Evolutionary conservation across 106 monocot genomes (phyloP), one percentile per base, ranked within the genome.

Genomic region (Dactylorhiza incarnata): DNA sequence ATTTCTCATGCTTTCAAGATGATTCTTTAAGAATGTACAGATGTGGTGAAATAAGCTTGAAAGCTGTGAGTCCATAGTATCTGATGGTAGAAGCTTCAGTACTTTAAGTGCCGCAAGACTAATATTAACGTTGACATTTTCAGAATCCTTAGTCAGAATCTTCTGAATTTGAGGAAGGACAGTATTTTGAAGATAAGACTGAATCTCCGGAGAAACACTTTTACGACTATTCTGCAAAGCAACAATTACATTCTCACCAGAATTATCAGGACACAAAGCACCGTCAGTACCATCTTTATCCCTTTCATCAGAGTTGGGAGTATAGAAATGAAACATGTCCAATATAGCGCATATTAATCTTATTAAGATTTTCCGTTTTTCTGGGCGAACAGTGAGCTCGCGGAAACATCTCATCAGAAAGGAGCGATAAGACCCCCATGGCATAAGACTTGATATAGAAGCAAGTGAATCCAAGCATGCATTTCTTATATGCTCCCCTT

Each of bases 71-170:
- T 97, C 89, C 87, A 97, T 73, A 24, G 75, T 65, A 10, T 89
- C 89, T 10, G 56, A 59, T 46, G 89, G 87, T 52, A 94, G 74
- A 56, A 91, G 76, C 72, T 97, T 97, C 2, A 97, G 94, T 72
- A 97, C 29, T 81, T 97, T 97, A 9, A 97, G 75, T 45, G 84
- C 84, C 67, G 89, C 91, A 59, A 97, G 81, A 75, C 85, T 97
- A 45, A 86, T 71, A 29, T 84, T 89, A 49, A 86, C 89, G 73
- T 97, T 89, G 52, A 97, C 87, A 68, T 84, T 94, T 51, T 91
- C 97, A 47, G 91, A 83, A 37, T 91, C 91, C 45, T 77, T 73
- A 53, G 74, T 74, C 19, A 94, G 80, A 24, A 97, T 72, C 62
- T 89, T 87, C 69, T 84, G 79, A 74, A 91, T 78, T 71, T 83